Conservation (phyloP, 371 early-diverging fungal species). For the Rhizopus microsporus region DNA sequence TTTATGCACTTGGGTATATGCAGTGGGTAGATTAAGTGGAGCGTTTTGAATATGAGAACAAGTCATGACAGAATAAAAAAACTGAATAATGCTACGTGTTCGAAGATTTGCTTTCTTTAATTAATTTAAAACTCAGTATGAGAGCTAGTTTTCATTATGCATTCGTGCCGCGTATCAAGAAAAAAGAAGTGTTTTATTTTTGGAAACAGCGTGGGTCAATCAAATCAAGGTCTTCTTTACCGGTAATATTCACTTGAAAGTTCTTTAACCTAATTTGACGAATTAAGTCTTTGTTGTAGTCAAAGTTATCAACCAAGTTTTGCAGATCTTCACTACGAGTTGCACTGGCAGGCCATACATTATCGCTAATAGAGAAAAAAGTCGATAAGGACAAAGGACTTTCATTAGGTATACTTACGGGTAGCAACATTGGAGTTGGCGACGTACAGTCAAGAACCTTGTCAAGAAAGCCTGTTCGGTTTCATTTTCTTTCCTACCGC, state of each 20-base stretch:
- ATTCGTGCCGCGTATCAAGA: too few relatives aligned
- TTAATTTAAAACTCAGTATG: too few relatives aligned
- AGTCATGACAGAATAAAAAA: conserved; percentile 23
- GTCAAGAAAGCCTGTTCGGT: conserved; percentile 32
- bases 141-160: too few relatives aligned
- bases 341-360: conserved; percentile 44
- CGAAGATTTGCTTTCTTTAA: too few relatives aligned
- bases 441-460: conserved; percentile 35
- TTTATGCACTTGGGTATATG: conserved; percentile 75
- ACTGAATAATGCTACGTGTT: conserved; percentile 1
- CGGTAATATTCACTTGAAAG: conserved; percentile 23
- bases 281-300: conserved; percentile 20
- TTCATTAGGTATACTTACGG: conserved; percentile 26
- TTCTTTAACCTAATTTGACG: conserved; percentile 9
- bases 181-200: too few relatives aligned
- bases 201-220: conserved; percentile 4
- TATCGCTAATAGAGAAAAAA: conserved; percentile 23
- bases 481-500: conserved; percentile 22
- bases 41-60: conserved; percentile 47
- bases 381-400: background rate
- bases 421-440: conserved; percentile 42
- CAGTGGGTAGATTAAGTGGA: conserved; percentile 39
- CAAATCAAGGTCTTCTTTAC: conserved; percentile 13
- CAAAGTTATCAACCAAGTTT: conserved; percentile 27
- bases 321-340: conserved; percentile 32